phyloP scores from a whole-genome alignment of 192 early-diverging fungal genomes.

The Haplosporangium gracile region DNA sequence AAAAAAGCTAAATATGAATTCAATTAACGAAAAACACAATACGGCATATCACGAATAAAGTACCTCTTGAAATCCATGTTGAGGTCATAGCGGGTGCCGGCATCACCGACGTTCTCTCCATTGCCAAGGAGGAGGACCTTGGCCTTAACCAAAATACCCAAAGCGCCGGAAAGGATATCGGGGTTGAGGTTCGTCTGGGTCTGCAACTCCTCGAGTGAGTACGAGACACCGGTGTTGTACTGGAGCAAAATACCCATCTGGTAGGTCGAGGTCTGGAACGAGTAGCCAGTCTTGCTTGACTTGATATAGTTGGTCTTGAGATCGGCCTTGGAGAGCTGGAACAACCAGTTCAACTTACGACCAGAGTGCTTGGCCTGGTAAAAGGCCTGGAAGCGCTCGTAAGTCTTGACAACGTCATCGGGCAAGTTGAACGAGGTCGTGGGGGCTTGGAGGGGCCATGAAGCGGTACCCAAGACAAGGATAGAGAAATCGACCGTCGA shows the following conservation, averaged over 20 bases:
- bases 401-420: slow-evolving; percentile 87
- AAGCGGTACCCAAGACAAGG: slow-evolving; percentile 87
- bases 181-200: slow-evolving; percentile 78
- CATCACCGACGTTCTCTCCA: slow-evolving; percentile 68
- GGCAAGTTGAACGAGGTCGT: slow-evolving; percentile 89
- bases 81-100: slow-evolving; percentile 73
- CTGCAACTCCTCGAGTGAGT: slow-evolving; percentile 84
- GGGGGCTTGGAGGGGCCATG: slow-evolving; percentile 91
- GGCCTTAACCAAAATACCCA: slow-evolving; percentile 87
- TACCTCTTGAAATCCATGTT: slow-evolving; percentile 85
- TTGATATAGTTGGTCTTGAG: slow-evolving; percentile 92
- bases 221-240: slow-evolving; percentile 85
- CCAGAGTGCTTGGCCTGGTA: slow-evolving; percentile 92
- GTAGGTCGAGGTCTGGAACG: slow-evolving; percentile 88
- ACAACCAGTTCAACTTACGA: slow-evolving; percentile 95
- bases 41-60: neutral
- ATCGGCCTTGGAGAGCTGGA: slow-evolving; percentile 92
- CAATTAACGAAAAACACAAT: neutral
- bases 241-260: slow-evolving; percentile 95
- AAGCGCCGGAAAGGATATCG: slow-evolving; percentile 74
- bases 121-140: slow-evolving; percentile 76
- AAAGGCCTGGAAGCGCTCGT: slow-evolving; percentile 88
- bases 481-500: slow-evolving; percentile 82
- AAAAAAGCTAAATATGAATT: neutral
- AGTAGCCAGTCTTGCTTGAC: slow-evolving; percentile 78